Base-by-base conservation (phyloP, 306 rosid species). In the Glycine latifolia region DNA sequence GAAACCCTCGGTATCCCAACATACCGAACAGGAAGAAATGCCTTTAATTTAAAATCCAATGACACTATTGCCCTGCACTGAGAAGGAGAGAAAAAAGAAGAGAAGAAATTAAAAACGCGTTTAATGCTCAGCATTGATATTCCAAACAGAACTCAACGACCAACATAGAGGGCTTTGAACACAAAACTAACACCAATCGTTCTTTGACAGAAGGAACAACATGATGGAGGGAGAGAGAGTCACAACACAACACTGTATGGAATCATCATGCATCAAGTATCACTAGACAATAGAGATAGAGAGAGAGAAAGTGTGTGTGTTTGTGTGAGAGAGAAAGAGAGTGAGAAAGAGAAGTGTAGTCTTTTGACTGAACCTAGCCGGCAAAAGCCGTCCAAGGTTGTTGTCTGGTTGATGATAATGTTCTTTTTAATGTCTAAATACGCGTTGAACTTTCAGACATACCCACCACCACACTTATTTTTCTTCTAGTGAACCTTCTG, bases 331-430 rank as follows among this genome's bases (percentile, higher is more conserved):
- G 16, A 48, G 53, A 10, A 31, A 62, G 15, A 8, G 16, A 37
- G n/a, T n/a, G n/a, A n/a, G n/a, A n/a, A n/a, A 84, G 83, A 81
- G n/a, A 17, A 78, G 89, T 69, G 81, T 74, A 63, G 66, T 81
- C 83, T 88, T 87, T 93, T 90, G 98, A 93, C 94, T 83, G 84
- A 77, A 87, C 78, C 43, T 76, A 52, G 96, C 92, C 97, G 96
- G 93, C 94, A 75, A 77, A 67, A 85, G 95, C 92, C 94, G 92
- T 83, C 92, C 70, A 67, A 78, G 68, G 78, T 79, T 77, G 74
- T 59, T 60, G 86, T 82, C 67, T 69, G 43, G 70, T 77, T 76
- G 52, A 86, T 67, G 54, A 76, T 79, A 52, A 77, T 75, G 62
- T 69, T 53, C 75, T 83, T 67, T 78, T 82, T 71, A 68, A 26